Evolutionary conservation across 208 protist species (phyloP).

Genomic region (Novymonas esmeraldas): DNA sequence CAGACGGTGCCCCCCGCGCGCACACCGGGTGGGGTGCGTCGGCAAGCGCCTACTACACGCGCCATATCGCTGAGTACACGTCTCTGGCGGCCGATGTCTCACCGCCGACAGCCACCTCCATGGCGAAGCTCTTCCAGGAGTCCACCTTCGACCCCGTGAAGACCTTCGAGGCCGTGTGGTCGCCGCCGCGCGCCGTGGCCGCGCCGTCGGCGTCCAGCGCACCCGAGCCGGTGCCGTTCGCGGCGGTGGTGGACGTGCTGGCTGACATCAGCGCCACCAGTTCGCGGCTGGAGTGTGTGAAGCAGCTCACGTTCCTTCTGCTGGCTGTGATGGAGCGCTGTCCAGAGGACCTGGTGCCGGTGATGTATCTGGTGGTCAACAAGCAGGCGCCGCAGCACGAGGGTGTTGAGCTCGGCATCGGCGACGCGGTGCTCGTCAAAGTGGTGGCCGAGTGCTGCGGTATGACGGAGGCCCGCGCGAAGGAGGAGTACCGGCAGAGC

Average conservation of each 20-base stretch:
- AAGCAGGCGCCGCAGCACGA: conserved; percentile 96
- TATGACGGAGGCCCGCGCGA: conserved; percentile 80
- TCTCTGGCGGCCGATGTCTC: conserved; percentile 25
- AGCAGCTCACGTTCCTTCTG: conserved; percentile 86
- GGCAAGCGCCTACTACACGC: conserved; percentile 19
- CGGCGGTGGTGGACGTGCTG: conserved; percentile 75
- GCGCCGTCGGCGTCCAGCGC: not conserved
- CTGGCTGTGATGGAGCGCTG: conserved; percentile 81
- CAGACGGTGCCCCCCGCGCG: not conserved
- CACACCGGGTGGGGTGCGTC: conserved; percentile 18
- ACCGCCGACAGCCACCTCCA: conserved; percentile 51
- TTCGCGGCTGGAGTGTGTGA: conserved; percentile 89
- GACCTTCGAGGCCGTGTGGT: conserved; percentile 47
- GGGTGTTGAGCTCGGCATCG: conserved; percentile 98
- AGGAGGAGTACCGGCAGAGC: conserved; percentile 84
- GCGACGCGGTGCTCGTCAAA: conserved; percentile 96
- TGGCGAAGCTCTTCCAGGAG: conserved; percentile 82
- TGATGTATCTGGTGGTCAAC: conserved; percentile 96
- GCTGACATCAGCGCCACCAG: conserved; percentile 84
- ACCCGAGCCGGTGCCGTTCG: conserved; percentile 58
- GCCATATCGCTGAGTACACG: conserved; percentile 34
- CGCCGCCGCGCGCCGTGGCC: conserved; percentile 13
- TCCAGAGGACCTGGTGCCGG: conserved; percentile 86
- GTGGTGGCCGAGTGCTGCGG: conserved; percentile 95
- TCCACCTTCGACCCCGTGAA: conserved; percentile 42